phyloP scores from a whole-genome alignment of 805 yeast species.

The Ogataea pini region DNA sequence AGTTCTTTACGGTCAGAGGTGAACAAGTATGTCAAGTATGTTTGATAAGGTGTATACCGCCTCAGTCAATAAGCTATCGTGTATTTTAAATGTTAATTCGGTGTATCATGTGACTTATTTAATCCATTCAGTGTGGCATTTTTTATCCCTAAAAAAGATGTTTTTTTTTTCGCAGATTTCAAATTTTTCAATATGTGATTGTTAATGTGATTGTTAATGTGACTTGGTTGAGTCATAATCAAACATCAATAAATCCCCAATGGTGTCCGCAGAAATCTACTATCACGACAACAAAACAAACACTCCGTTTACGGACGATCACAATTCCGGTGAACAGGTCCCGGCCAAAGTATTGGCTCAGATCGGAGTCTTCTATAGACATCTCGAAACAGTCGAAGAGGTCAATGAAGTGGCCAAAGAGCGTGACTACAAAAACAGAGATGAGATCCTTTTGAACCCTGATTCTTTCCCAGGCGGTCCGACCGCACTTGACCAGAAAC shows the following conservation, averaged over 20 bases:
- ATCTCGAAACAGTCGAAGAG: conserved; percentile 49
- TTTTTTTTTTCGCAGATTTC: background rate
- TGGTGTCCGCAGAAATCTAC: conserved; percentile 38
- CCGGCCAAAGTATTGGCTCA: conserved; percentile 47
- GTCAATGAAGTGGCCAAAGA: conserved; percentile 69
- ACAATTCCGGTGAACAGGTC: conserved; percentile 67
- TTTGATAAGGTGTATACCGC: conserved; percentile 6
- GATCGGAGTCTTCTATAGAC: conserved; percentile 69
- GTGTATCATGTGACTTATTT: background rate
- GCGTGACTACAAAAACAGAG: conserved; percentile 79
- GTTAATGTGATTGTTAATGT: no score
- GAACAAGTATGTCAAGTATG: conserved; percentile 22
- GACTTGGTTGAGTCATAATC: no score
- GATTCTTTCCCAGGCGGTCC: conserved; percentile 64
- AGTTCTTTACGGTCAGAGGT: conserved; percentile 18
- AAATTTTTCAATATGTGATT: no score
- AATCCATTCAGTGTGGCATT: background rate
- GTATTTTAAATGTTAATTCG: background rate
- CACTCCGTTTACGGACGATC: conserved; percentile 65
- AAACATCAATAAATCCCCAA: background rate
- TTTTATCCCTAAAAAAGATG: background rate
- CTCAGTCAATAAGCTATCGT: background rate
- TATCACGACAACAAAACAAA: conserved; percentile 63
- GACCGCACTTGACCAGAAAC: conserved; percentile 58
- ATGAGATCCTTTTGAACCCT: conserved; percentile 61